Evolutionary conservation across 768 basidiomycete genomes (phyloP).

Genomic region (Leccinum olivaceopallidum): DNA sequence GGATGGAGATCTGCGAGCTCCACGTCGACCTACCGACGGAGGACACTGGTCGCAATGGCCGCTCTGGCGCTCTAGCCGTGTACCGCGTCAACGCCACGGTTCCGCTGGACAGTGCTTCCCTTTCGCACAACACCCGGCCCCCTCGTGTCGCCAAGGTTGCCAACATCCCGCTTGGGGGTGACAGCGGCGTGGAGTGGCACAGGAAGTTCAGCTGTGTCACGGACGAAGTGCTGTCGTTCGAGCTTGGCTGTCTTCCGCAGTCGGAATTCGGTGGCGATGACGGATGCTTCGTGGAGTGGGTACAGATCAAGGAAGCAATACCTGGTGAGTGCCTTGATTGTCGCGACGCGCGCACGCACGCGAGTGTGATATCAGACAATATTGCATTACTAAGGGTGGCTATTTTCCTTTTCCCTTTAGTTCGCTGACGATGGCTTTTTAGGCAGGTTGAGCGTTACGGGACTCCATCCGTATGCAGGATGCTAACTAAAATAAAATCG

Average conservation of each 20-base stretch:
- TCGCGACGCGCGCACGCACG: background rate
- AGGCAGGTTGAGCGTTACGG: background rate
- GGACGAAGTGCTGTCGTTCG: conserved; percentile 17
- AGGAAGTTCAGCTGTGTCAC: conserved; percentile 10
- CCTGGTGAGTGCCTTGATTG: conserved; percentile 9
- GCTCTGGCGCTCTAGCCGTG: conserved; percentile 4
- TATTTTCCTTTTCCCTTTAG: background rate
- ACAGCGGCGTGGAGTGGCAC: background rate
- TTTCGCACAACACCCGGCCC: conserved; percentile 12
- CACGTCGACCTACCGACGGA: conserved; percentile 10
- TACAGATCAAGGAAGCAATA: conserved; percentile 13
- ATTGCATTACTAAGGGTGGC: background rate
- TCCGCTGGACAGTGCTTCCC: conserved; percentile 9
- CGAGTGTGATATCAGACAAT: background rate
- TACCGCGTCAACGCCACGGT: conserved; percentile 11
- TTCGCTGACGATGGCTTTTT: background rate
- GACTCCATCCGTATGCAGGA: background rate
- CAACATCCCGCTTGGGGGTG: background rate
- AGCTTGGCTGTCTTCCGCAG: conserved; percentile 11
- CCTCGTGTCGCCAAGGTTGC: conserved; percentile 9
- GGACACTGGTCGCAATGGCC: conserved; percentile 1
- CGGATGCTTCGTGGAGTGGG: conserved; percentile 11
- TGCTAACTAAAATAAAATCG: background rate
- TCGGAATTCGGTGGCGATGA: conserved; percentile 11
- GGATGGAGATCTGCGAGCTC: conserved; percentile 16